These are phyloP conservation scores for Aschersonia sp. DNA, from an alignment of 2,329 filamentous ascomycete species.

Conservation along the genomic window DNA sequence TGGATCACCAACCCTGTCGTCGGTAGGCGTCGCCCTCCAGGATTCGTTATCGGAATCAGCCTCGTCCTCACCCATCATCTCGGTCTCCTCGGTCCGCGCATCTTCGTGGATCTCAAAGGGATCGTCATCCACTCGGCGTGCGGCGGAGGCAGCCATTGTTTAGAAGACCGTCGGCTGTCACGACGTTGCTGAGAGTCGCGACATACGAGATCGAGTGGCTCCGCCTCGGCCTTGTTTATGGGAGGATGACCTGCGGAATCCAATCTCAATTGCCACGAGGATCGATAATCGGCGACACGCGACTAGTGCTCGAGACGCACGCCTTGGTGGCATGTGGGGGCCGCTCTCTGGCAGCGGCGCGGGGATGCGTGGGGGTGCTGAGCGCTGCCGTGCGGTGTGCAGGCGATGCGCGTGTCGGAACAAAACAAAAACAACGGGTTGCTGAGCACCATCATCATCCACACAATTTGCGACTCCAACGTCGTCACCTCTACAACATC, in stretches of 20 bases:
- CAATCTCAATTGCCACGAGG: neutral
- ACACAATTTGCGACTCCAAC: neutral
- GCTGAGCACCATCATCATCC: conserved; percentile 4
- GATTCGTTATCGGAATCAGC: conserved; percentile 12
- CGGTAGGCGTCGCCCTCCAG: conserved; percentile 13
- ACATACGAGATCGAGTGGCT: neutral
- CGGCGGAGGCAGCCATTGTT: conserved; percentile 2
- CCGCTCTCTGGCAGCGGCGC: neutral
- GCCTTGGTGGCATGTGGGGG: neutral
- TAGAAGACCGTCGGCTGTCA: neutral
- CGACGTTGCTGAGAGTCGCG: neutral
- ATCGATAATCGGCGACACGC: neutral
- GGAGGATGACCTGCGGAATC: neutral
- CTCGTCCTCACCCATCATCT: conserved; percentile 31
- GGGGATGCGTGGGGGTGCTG: neutral
- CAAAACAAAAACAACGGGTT: conserved; percentile 19
- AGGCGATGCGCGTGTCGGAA: conserved; percentile 9
- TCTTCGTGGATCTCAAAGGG: conserved; percentile 36
- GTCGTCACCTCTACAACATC: neutral
- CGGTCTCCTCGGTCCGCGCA: conserved; percentile 32
- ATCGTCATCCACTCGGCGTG: conserved; percentile 12
- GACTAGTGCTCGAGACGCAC: neutral
- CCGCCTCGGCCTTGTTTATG: neutral
- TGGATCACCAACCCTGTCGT: conserved; percentile 12
- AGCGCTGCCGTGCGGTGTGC: too few species aligned